A percentile compares a stretch with the other conserved stretches of the same genome.
Conservation (phyloP, 176 grass and related monocot genomes). For the Carex parvula region DNA sequence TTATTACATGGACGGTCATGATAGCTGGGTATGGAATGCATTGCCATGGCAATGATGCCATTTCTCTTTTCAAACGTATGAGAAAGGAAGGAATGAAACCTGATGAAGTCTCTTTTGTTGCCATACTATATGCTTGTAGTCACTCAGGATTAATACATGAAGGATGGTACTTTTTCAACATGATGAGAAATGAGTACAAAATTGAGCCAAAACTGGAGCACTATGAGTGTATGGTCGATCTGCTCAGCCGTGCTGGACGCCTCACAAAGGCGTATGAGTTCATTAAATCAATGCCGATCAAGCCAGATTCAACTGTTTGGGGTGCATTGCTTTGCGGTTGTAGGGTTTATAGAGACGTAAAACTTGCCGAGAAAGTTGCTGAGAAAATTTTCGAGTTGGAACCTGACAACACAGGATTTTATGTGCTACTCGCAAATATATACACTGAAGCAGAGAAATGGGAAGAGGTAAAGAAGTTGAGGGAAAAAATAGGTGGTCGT, state of each 20-base stretch:
- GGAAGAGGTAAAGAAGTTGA: slow-evolving; percentile 69
- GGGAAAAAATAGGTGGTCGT: slow-evolving; percentile 40
- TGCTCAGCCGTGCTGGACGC: slow-evolving; percentile 52
- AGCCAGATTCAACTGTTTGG: slow-evolving; percentile 75
- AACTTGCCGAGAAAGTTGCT: slow-evolving; percentile 72
- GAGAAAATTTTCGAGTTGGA: slow-evolving; percentile 66
- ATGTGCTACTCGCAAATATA: slow-evolving; percentile 80
- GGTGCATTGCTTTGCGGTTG: slow-evolving; percentile 62
- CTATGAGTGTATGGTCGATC: slow-evolving; percentile 68
- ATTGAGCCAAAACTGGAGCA: slow-evolving; percentile 77
- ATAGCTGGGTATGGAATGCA: slow-evolving; percentile 93
- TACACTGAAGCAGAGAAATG: slow-evolving; percentile 82
- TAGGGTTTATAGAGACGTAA: slow-evolving; percentile 66
- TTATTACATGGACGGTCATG: slow-evolving; percentile 90
- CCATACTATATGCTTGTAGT: slow-evolving; percentile 77
- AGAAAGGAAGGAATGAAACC: slow-evolving; percentile 46
- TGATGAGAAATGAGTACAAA: slow-evolving; percentile 63
- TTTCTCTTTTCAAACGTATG: slow-evolving; percentile 63
- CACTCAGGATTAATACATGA: slow-evolving; percentile 69
- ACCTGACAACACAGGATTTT: slow-evolving; percentile 78
- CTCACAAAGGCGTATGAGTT: slow-evolving; percentile 62
- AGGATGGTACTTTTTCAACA: slow-evolving; percentile 74
- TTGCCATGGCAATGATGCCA: slow-evolving; percentile 54
- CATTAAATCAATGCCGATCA: slow-evolving; percentile 64
- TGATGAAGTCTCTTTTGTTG: slow-evolving; percentile 59